Conservation (phyloP, 2,329 filamentous ascomycete species). For the Cytospora piceicola region DNA sequence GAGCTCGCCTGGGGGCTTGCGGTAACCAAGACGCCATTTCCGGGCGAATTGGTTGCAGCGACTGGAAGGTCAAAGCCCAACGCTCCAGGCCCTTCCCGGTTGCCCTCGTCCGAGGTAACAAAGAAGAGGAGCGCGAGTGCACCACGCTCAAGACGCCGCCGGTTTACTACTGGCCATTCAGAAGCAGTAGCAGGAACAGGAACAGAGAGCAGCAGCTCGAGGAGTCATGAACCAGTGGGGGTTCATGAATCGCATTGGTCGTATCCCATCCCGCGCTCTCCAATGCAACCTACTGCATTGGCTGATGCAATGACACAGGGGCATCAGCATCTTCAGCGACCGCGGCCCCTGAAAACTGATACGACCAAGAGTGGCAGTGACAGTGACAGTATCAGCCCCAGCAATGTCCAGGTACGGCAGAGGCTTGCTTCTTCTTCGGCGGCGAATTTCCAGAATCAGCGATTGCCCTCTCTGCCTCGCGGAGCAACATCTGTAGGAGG, state of each 20-base stretch:
- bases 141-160: background rate
- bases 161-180: background rate
- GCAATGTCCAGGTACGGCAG: constrained; percentile 9
- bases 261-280: background rate
- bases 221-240: background rate
- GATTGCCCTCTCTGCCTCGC: constrained; percentile 15
- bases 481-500: background rate
- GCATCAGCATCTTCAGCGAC: background rate
- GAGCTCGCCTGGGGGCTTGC: constrained; percentile 30
- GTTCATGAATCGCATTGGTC: background rate
- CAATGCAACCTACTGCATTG: background rate
- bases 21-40: constrained; percentile 28
- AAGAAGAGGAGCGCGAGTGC: background rate
- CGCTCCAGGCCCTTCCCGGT: background rate
- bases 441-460: constrained; percentile 10
- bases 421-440: constrained; percentile 9
- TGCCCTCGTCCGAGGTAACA: constrained; percentile 4
- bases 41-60: constrained; percentile 24
- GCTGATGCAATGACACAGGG: background rate
- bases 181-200: background rate
- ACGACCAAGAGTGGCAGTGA: background rate
- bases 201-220: background rate
- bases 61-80: constrained; percentile 16
- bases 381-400: background rate
- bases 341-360: background rate